Base-by-base conservation (phyloP, 768 basidiomycete genomes). In the Lyophyllum shimeji region DNA sequence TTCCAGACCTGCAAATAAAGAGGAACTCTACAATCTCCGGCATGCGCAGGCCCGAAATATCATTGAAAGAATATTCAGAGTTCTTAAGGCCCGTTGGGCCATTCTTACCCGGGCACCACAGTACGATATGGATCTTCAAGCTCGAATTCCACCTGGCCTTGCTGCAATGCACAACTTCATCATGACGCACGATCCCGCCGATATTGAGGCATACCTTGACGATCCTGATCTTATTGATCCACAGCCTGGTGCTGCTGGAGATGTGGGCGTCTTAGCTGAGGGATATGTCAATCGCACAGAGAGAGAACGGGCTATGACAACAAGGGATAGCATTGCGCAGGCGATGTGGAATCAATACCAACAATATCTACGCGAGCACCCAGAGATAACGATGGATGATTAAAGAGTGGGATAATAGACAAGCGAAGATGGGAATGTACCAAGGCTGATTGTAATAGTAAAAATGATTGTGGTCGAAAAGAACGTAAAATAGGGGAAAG, bases 321-420 rank as follows among this genome's bases (percentile, higher is more conserved):
- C 25, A 13, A n/a, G 52, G 25, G 45, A 53, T n/a, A 20, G 37
- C 31, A 53, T 53, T 46, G 52, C 52, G 12, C 43, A 53, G 21
- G 52, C 52, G 3, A 53, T 53, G 29, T 54, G 45, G 53, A 3
- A 47, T 0, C 39, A 34, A 39, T 54, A 54, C 29, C 37, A 37
- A 25, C 20, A 11, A 39, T 7, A 31, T 23, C 44, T 47, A 25
- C 31, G 17, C 21, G 52, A 53, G 31, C 25, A 52, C 23, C 39
- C 39, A 43, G 51, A 52, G 9, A 39, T 39, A 39, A 39, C n/a
- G n/a, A n/a, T n/a, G n/a, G n/a, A n/a, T n/a, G n/a, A n/a, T n/a
- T n/a, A n/a, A n/a, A n/a, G n/a, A 8, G 42, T 7, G 25, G 39
- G 31, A 52, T 43, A 17, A 40, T 31, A 25, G 17, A 47, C 6